These are phyloP conservation scores for Cryptococcus maquisensis DNA, from an alignment of 1,284 basidiomycete species.

Conservation along the genomic window DNA sequence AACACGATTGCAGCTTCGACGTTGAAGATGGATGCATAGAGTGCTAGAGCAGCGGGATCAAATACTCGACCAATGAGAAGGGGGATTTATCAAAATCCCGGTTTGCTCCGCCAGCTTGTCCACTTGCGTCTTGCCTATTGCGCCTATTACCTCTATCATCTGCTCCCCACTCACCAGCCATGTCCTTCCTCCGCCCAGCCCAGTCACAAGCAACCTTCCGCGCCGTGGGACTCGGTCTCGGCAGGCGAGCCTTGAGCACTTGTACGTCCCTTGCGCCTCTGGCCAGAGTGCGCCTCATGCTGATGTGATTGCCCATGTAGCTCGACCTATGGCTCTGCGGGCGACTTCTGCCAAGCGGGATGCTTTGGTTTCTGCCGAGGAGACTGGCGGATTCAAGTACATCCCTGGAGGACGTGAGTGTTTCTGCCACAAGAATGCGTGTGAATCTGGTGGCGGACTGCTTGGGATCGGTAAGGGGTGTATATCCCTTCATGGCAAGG, in stretches of 20 bases:
- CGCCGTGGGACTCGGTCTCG: conserved; percentile 29
- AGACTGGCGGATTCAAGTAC: conserved; percentile 49
- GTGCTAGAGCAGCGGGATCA: too few species aligned
- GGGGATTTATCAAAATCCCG: too few species aligned
- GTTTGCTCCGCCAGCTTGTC: too few species aligned
- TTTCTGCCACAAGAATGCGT: neutral
- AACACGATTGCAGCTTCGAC: too few species aligned
- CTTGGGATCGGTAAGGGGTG: neutral
- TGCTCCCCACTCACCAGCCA: conserved; percentile 6
- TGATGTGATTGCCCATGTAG: conserved; percentile 12
- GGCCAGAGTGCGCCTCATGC: neutral
- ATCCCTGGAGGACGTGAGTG: conserved; percentile 49
- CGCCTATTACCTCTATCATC: too few species aligned
- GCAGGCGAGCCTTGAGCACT: conserved; percentile 35
- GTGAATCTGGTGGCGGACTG: neutral
- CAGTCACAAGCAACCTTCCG: conserved; percentile 18
- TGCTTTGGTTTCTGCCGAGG: conserved; percentile 35
- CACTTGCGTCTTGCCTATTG: too few species aligned
- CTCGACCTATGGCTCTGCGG: conserved; percentile 34
- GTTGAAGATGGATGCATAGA: too few species aligned
- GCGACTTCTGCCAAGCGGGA: conserved; percentile 20
- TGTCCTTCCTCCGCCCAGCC: conserved; percentile 38
- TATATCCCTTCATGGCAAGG: neutral
- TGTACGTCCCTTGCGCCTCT: conserved; percentile 24
- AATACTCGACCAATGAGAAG: too few species aligned